Conservation (phyloP, 164 flowering plant genomes). For the Protea cynaroides region DNA sequence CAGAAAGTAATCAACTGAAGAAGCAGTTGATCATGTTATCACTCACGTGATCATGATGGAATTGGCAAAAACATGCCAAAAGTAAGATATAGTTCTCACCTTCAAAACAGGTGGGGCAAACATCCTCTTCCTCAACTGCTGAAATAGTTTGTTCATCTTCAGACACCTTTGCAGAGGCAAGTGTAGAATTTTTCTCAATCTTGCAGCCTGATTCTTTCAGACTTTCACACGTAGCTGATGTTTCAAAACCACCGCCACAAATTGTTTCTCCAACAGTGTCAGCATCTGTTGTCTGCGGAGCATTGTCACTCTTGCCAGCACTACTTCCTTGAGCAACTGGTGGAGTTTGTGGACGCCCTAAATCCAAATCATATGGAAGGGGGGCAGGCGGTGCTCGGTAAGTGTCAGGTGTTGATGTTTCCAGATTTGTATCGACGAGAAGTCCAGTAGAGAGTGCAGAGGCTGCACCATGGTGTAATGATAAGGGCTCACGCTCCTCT, state of each 20-base stretch:
- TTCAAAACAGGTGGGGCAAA: constrained; percentile 87
- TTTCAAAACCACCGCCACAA: constrained; percentile 25
- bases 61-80: not conserved
- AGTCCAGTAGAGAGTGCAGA: constrained; percentile 43
- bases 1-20: not conserved
- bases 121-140: constrained; percentile 59
- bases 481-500: constrained; percentile 49
- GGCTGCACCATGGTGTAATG: constrained; percentile 32
- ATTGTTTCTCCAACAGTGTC: constrained; percentile 30
- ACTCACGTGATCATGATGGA: not conserved
- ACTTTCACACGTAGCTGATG: constrained; percentile 26
- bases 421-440: constrained; percentile 50
- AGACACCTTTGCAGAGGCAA: constrained; percentile 37
- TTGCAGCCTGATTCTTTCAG: constrained; percentile 34
- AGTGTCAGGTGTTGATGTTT: constrained; percentile 61
- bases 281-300: constrained; percentile 24
- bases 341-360: constrained; percentile 41
- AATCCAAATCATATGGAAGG: constrained; percentile 57
- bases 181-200: constrained; percentile 25
- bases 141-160: constrained; percentile 23
- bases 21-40: not conserved
- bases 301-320: constrained; percentile 20
- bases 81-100: constrained; percentile 29
- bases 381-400: constrained; percentile 77
- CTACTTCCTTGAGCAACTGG: constrained; percentile 14